phyloP scores from a whole-genome alignment of 169 alveolate species.

The Cystoisospora suis region DNA sequence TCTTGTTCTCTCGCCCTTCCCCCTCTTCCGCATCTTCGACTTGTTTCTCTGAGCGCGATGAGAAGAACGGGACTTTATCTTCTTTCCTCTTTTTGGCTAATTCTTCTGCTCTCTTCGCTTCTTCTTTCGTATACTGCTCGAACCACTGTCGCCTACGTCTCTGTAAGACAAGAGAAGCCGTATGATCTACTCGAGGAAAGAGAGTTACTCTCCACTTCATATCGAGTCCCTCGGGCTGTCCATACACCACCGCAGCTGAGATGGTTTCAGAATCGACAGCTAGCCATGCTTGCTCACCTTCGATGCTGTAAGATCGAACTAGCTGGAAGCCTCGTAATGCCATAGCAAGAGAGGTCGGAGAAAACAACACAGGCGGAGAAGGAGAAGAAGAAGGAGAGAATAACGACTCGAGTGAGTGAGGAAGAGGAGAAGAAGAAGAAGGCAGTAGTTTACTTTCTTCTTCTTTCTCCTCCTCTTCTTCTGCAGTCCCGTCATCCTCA shows the following conservation, averaged over 20 bases:
- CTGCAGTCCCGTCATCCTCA: no score
- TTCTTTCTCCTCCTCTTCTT: no score
- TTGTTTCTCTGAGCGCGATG: background rate
- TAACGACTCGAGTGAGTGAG: no score
- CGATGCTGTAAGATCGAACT: background rate
- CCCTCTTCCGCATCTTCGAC: background rate
- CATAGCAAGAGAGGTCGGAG: background rate
- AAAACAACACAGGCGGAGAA: background rate
- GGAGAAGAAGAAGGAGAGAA: no score
- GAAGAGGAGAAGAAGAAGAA: no score
- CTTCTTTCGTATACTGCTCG: background rate
- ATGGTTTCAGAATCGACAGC: background rate
- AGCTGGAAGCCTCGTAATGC: slow-evolving; percentile 27
- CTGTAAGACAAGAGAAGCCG: background rate
- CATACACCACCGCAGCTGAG: slow-evolving; percentile 36
- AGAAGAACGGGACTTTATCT: background rate
- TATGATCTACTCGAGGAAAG: background rate
- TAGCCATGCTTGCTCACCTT: slow-evolving; percentile 23
- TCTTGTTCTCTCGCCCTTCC: background rate
- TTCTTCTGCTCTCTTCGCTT: background rate
- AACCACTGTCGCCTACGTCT: background rate
- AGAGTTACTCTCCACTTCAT: background rate
- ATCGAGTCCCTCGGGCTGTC: slow-evolving; percentile 1
- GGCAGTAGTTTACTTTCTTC: no score
- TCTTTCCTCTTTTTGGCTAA: background rate